phyloP scores from a whole-genome alignment of 1,139 yeast species.

The Geotrichum europaeum region DNA sequence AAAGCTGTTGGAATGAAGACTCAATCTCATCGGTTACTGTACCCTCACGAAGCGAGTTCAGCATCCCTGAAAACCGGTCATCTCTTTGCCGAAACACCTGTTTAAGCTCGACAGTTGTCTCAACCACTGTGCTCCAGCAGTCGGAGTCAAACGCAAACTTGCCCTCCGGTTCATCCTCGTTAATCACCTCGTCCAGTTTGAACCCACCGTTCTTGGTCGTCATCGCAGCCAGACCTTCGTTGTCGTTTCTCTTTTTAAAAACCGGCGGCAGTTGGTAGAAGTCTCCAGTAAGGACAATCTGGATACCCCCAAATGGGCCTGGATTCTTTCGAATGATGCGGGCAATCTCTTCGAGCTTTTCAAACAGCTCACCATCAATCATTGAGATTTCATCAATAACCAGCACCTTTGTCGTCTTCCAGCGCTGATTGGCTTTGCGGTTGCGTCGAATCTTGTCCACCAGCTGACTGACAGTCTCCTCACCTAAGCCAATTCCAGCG shows the following conservation, averaged over 20 bases:
- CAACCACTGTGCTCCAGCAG: slow-evolving; percentile 64
- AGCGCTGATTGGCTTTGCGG: slow-evolving; percentile 49
- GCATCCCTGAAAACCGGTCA: slow-evolving; percentile 74
- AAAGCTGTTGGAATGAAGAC: slow-evolving; percentile 48
- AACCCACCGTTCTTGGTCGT: slow-evolving; percentile 6
- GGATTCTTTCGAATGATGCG: slow-evolving; percentile 44
- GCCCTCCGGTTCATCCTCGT: slow-evolving; percentile 32
- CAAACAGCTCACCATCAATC: slow-evolving; percentile 73
- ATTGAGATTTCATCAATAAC: slow-evolving; percentile 85
- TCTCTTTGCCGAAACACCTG: slow-evolving; percentile 92
- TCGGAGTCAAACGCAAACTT: slow-evolving; percentile 72
- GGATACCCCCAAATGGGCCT: slow-evolving; percentile 85
- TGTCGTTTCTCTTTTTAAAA: slow-evolving; percentile 4
- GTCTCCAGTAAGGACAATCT: slow-evolving; percentile 79
- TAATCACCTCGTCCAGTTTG: slow-evolving; percentile 29
- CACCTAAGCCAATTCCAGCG: slow-evolving; percentile 80
- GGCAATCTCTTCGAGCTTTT: slow-evolving; percentile 64
- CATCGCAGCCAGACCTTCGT: neutral
- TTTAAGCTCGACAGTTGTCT: slow-evolving; percentile 59
- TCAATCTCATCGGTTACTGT: slow-evolving; percentile 50
- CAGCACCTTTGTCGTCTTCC: slow-evolving; percentile 59
- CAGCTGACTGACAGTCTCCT: slow-evolving; percentile 41
- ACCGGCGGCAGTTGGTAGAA: slow-evolving; percentile 92
- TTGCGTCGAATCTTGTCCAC: slow-evolving; percentile 46
- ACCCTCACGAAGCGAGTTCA: slow-evolving; percentile 83